A percentile compares a stretch with the other conserved stretches of the same genome.
Conservation (phyloP, 1,139 yeast species). For the Hansenula lynferdii region DNA sequence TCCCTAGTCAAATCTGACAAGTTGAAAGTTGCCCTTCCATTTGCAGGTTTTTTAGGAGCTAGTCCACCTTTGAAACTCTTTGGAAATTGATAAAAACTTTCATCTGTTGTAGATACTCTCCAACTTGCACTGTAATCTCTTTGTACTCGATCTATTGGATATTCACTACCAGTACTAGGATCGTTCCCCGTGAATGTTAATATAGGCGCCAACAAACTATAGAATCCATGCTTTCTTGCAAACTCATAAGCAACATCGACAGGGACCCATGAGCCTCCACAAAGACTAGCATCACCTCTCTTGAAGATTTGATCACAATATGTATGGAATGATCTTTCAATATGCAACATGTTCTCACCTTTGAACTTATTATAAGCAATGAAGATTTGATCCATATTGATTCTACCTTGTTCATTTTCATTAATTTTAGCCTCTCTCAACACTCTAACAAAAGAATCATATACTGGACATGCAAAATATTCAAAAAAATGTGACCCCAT, state of each 20-base stretch:
- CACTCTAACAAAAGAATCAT: conserved; percentile 16
- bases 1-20: conserved; percentile 6
- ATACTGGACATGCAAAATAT: conserved; percentile 12
- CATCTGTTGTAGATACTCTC: conserved; percentile 9
- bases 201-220: conserved; percentile 11
- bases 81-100: conserved; percentile 15
- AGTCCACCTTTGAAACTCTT: conserved; percentile 13
- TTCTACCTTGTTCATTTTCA: conserved; percentile 1
- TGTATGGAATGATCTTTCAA: conserved; percentile 12
- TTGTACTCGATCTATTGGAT: conserved; percentile 11
- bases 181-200: conserved; percentile 8
- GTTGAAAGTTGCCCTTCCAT: conserved; percentile 1
- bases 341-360: conserved; percentile 4
- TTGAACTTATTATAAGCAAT: conserved; percentile 10
- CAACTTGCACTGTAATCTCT: conserved; percentile 9
- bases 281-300: conserved; percentile 17
- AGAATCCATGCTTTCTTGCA: conserved; percentile 15
- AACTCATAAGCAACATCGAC: conserved; percentile 9
- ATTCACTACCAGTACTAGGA: conserved; percentile 10
- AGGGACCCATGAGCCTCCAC: conserved; percentile 23
- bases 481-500: conserved; percentile 19
- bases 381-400: conserved; percentile 21
- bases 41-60: conserved; percentile 13
- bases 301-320: conserved; percentile 5
- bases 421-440: conserved; percentile 16